Conservation (phyloP, 768 basidiomycete species). For the Hypsizygus marmoreus region DNA sequence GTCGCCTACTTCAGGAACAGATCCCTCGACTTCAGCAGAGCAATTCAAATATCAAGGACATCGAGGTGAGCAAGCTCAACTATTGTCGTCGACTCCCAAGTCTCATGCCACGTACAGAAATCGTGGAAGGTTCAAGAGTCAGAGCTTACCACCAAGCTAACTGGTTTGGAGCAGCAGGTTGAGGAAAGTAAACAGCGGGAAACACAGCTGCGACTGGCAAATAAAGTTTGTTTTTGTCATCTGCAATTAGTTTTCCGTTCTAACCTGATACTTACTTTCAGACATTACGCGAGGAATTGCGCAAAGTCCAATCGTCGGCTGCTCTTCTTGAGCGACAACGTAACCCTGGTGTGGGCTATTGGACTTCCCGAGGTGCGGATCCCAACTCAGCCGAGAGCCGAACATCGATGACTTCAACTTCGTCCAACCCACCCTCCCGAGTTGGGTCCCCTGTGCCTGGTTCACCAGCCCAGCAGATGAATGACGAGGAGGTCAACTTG, state of each 20-base stretch:
- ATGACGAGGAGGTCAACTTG: slow-evolving; percentile 91
- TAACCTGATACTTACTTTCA: slow-evolving; percentile 29
- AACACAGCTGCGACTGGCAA: slow-evolving; percentile 66
- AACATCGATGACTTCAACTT: slow-evolving; percentile 35
- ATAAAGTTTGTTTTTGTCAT: slow-evolving; percentile 58
- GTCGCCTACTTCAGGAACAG: slow-evolving; percentile 50
- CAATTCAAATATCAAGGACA: slow-evolving; percentile 50
- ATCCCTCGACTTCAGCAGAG: slow-evolving; percentile 56
- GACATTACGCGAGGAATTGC: slow-evolving; percentile 91
- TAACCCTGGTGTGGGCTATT: slow-evolving; percentile 94
- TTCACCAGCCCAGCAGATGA: slow-evolving; percentile 35
- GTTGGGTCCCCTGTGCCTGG: slow-evolving; percentile 37
- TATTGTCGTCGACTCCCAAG: neutral
- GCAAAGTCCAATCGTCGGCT: slow-evolving; percentile 93
- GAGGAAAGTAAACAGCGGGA: slow-evolving; percentile 77
- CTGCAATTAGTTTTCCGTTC: neutral
- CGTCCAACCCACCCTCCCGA: slow-evolving; percentile 35
- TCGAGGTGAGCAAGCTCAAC: slow-evolving; percentile 58
- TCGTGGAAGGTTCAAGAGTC: slow-evolving; percentile 38
- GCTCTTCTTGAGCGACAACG: slow-evolving; percentile 88
- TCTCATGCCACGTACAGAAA: slow-evolving; percentile 24
- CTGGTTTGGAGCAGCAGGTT: slow-evolving; percentile 61
- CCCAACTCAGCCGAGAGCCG: slow-evolving; percentile 44
- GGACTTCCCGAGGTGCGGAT: slow-evolving; percentile 56
- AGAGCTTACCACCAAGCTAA: slow-evolving; percentile 51